A percentile compares a stretch with the other conserved stretches of the same genome.
Conservation (phyloP, 805 yeast genomes). For the Kluyveromyces nonfermentans region DNA sequence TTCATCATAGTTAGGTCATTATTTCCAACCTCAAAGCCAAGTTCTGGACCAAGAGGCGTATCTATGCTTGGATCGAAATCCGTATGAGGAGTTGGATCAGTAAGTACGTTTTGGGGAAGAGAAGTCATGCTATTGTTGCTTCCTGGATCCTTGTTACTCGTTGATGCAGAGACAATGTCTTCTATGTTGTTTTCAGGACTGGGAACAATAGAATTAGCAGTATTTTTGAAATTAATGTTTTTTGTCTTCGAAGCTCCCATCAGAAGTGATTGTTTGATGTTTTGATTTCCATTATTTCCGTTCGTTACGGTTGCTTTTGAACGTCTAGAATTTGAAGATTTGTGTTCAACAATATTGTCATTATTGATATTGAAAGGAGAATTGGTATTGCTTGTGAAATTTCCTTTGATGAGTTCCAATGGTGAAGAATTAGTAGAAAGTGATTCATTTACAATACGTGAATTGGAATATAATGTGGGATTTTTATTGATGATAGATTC, state of each 20-base stretch:
- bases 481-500: not conserved
- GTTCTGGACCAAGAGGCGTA: constrained; percentile 6
- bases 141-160: constrained; percentile 7
- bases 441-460: not conserved
- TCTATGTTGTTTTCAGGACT: constrained; percentile 1
- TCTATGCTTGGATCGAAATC: constrained; percentile 8
- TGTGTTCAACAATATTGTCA: not conserved
- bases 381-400: not conserved
- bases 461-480: not conserved
- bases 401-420: not conserved
- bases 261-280: not conserved
- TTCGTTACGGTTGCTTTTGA: not conserved
- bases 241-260: not conserved
- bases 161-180: constrained; percentile 2
- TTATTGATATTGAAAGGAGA: constrained; percentile 1
- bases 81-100: constrained; percentile 10
- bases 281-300: not conserved
- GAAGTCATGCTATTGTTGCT: constrained; percentile 4
- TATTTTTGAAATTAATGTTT: not conserved
- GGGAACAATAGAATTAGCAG: not conserved
- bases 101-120: constrained; percentile 5
- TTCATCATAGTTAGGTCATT: constrained; percentile 5
- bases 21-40: constrained; percentile 7
- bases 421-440: not conserved
- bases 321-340: not conserved